Conservation (phyloP, 139 green algal genomes). For the Pseudopediastrum boryanum region DNA sequence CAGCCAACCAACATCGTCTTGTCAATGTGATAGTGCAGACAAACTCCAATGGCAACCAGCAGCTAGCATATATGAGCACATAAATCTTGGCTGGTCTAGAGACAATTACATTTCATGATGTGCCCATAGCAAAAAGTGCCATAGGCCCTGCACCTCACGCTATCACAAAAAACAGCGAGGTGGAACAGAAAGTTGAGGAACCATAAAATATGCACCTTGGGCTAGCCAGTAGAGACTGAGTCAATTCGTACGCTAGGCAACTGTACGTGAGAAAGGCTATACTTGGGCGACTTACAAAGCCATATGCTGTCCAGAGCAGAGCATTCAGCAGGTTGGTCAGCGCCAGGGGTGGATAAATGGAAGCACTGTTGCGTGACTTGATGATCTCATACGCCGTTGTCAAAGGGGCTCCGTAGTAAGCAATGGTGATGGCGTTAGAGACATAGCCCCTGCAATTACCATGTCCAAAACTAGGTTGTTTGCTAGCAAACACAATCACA, state of each 20-base stretch:
- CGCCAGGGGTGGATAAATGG: conserved; percentile 61
- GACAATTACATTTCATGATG: background rate
- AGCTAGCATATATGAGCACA: too few relatives aligned
- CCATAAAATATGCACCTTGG: background rate
- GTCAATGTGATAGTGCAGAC: too few relatives aligned
- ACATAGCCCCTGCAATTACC: conserved; percentile 55
- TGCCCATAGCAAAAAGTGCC: background rate
- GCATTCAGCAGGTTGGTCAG: conserved; percentile 63
- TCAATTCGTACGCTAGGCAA: background rate
- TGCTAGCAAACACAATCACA: background rate
- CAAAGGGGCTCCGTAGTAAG: conserved; percentile 73
- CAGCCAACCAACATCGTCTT: too few relatives aligned
- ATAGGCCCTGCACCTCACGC: background rate
- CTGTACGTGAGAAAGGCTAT: background rate
- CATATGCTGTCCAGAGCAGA: conserved; percentile 49
- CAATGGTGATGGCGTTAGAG: conserved; percentile 57
- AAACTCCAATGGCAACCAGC: too few relatives aligned
- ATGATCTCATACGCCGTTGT: conserved; percentile 63
- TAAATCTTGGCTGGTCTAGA: too few relatives aligned
- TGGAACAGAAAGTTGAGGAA: background rate
- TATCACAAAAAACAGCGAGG: background rate
- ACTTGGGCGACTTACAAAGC: background rate
- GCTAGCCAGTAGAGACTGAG: background rate
- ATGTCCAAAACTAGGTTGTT: background rate
- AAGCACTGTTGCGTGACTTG: conserved; percentile 53